A percentile compares a stretch with the other conserved stretches of the same genome.
These are phyloP conservation scores for Ophiostoma sp. DNA, from an alignment of 2,329 filamentous ascomycete genomes.

Conservation along the genomic window DNA sequence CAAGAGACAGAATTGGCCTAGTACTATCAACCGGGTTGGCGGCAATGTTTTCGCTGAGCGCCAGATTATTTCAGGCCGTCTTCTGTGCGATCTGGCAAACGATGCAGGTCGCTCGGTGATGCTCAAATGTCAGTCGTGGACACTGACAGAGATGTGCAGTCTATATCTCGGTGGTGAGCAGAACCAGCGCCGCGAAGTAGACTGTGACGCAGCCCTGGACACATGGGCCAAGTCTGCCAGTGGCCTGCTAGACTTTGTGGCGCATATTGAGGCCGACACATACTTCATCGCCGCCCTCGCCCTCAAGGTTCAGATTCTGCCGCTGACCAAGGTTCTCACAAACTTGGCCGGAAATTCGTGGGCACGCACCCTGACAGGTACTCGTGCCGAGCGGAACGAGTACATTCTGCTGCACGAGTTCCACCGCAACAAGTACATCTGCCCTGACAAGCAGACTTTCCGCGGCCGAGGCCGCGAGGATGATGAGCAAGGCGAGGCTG, in stretches of 20 bases:
- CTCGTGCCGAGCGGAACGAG: conserved; percentile 93
- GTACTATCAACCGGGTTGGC: conserved; percentile 75
- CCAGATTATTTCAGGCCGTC: conserved; percentile 77
- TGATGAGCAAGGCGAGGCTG: conserved; percentile 65
- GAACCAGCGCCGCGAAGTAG: conserved; percentile 72
- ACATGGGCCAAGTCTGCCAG: conserved; percentile 79
- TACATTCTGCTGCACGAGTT: conserved; percentile 99
- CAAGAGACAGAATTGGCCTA: conserved; percentile 78
- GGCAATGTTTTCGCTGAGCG: conserved; percentile 91
- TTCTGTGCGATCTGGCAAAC: conserved; percentile 91
- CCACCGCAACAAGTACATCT: conserved; percentile 94
- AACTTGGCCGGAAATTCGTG: conserved; percentile 97
- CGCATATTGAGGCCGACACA: conserved; percentile 90
- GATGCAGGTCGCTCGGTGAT: conserved; percentile 96
- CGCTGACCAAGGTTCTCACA: conserved; percentile 88
- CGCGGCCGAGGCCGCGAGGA: conserved; percentile 66
- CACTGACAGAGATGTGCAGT: conserved; percentile 93
- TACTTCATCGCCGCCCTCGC: conserved; percentile 92
- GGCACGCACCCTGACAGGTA: conserved; percentile 92
- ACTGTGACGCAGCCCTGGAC: conserved; percentile 80
- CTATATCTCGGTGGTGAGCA: conserved; percentile 59
- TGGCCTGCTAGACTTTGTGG: conserved; percentile 87
- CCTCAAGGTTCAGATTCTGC: conserved; percentile 82
- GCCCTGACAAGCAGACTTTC: conserved; percentile 85
- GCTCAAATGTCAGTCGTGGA: conserved; percentile 97